phyloP scores from a whole-genome alignment of 345 rosid genomes.

The Fremontodendron californicum region DNA sequence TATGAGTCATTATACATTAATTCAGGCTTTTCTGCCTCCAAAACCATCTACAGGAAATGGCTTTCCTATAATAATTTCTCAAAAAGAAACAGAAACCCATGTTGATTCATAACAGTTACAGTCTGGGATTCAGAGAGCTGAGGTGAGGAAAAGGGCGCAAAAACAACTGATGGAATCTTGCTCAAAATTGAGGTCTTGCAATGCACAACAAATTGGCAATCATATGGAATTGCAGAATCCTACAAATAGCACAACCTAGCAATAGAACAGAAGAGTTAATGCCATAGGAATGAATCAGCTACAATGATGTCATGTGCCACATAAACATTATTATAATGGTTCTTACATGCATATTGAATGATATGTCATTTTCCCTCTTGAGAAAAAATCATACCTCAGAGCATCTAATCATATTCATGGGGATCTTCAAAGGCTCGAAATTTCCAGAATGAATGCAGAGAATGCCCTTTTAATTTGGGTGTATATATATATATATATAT shows the following conservation, averaged over 20 bases:
- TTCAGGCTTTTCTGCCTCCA: neutral
- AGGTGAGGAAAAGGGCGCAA: neutral
- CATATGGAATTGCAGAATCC: neutral
- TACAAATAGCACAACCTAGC: neutral
- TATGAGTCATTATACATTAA: neutral
- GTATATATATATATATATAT: neutral
- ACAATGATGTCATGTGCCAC: neutral
- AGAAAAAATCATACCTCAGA: neutral
- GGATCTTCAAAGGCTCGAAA: neutral
- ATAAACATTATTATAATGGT: neutral
- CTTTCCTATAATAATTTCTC: neutral
- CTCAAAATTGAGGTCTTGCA: neutral
- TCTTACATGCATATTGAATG: neutral
- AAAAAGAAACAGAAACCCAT: neutral
- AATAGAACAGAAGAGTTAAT: neutral
- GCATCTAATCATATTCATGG: neutral
- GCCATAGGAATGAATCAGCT: neutral
- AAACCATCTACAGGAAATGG: neutral
- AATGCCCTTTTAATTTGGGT: conserved; percentile 26
- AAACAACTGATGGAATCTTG: neutral
- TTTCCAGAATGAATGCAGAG: conserved; percentile 60
- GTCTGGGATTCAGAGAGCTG: neutral
- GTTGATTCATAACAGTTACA: neutral
- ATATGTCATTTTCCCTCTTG: neutral
- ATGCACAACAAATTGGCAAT: neutral